A percentile compares a stretch with the other conserved stretches of the same genome.
These are phyloP conservation scores for Hansenula sp. DNA, from an alignment of 1,139 yeast species.

Conservation along the genomic window DNA sequence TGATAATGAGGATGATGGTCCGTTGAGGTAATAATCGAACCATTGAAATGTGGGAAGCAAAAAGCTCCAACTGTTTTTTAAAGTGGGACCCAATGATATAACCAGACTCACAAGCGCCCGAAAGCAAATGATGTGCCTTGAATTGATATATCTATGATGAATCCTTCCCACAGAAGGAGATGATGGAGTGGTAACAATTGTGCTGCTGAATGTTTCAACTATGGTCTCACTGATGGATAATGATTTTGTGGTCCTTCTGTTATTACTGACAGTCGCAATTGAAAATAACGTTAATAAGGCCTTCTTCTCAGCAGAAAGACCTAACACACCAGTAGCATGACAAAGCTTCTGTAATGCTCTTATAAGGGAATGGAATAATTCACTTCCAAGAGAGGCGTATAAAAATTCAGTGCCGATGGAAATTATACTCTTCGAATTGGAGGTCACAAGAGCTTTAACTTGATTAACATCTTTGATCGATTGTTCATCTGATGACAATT, in stretches of 20 bases:
- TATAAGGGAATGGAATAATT: conserved; percentile 58
- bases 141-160: conserved; percentile 45
- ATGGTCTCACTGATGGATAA: conserved; percentile 53
- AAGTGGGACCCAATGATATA: conserved; percentile 69
- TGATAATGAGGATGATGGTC: conserved; percentile 43
- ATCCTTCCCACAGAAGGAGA: conserved; percentile 20
- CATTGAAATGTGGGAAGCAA: conserved; percentile 72
- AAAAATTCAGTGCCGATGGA: conserved; percentile 37
- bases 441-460: conserved; percentile 12
- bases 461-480: conserved; percentile 27
- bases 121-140: conserved; percentile 70
- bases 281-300: conserved; percentile 58
- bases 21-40: conserved; percentile 61
- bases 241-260: conserved; percentile 15
- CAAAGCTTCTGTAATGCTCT: conserved; percentile 76
- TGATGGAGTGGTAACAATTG: conserved; percentile 31
- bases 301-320: conserved; percentile 52
- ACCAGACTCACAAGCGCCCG: conserved; percentile 77
- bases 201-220: conserved; percentile 53
- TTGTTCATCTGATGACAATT: conserved; percentile 9
- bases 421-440: conserved; percentile 20
- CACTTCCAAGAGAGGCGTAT: conserved; percentile 65
- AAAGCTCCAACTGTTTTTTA: conserved; percentile 66
- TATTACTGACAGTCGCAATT: conserved; percentile 44
- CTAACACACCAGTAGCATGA: conserved; percentile 79